Evolutionary conservation across 495 filamentous ascomycete genomes (phyloP).

Genomic region (Parathielavia appendiculata): DNA sequence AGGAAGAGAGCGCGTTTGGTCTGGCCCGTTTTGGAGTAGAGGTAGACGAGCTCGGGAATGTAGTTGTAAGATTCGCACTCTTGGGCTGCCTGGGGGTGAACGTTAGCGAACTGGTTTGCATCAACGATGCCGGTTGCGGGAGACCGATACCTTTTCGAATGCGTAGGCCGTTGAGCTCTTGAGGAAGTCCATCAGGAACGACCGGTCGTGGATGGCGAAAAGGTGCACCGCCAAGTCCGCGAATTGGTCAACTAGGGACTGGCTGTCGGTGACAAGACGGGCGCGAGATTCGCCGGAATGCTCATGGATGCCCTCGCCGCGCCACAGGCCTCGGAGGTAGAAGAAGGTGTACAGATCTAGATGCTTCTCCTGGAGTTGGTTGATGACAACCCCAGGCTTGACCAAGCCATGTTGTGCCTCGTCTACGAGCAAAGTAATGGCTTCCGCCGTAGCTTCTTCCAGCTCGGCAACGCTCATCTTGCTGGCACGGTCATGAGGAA

Average conservation of each 20-base stretch:
- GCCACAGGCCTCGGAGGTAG: slow-evolving; percentile 84
- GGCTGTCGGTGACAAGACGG: slow-evolving; percentile 52
- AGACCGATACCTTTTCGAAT: slow-evolving; percentile 55
- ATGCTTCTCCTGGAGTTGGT: slow-evolving; percentile 57
- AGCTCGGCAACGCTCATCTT: slow-evolving; percentile 64
- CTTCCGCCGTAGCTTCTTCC: slow-evolving; percentile 70
- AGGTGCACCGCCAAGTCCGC: slow-evolving; percentile 79
- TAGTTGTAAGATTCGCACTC: slow-evolving; percentile 75
- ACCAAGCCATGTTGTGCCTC: slow-evolving; percentile 88
- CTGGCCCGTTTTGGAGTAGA: slow-evolving; percentile 90
- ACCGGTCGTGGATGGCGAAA: slow-evolving; percentile 76
- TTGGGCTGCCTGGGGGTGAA: slow-evolving; percentile 50
- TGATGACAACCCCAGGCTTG: slow-evolving; percentile 67
- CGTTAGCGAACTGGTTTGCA: slow-evolving; percentile 6
- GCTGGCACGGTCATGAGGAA: slow-evolving; percentile 65
- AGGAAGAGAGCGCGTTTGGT: slow-evolving; percentile 83
- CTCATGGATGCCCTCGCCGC: slow-evolving; percentile 53
- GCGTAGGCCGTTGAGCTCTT: slow-evolving; percentile 75
- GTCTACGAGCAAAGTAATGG: slow-evolving; percentile 79
- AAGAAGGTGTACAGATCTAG: slow-evolving; percentile 78
- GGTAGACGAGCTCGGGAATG: slow-evolving; percentile 85
- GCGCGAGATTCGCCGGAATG: slow-evolving; percentile 41
- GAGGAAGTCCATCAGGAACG: slow-evolving; percentile 80
- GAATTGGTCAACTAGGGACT: slow-evolving; percentile 74
- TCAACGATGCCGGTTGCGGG: background rate